These are phyloP conservation scores for Daldinia loculata DNA, from an alignment of 495 filamentous ascomycete genomes.

Conservation along the genomic window DNA sequence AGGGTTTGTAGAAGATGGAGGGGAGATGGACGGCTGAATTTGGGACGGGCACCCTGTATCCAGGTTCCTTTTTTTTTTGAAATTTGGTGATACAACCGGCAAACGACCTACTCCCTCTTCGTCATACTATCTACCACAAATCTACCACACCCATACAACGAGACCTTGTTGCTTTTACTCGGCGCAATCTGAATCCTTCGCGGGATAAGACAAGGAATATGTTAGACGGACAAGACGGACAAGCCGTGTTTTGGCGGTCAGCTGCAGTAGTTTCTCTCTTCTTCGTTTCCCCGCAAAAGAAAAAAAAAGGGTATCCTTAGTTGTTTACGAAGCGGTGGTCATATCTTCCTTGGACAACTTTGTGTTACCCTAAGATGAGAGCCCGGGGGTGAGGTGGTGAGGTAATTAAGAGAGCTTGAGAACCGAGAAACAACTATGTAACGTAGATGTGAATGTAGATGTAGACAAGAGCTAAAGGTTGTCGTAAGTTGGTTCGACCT, in stretches of 20 bases:
- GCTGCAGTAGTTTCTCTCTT: slow-evolving; percentile 29
- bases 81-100: slow-evolving; percentile 44
- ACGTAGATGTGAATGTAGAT: background rate
- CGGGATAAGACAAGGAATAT: slow-evolving; percentile 14
- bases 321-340: slow-evolving; percentile 8
- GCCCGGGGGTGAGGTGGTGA: slow-evolving; percentile 7
- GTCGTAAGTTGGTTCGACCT: background rate
- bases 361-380: slow-evolving; percentile 16
- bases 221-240: background rate
- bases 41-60: slow-evolving; percentile 36
- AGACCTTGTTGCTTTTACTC: slow-evolving; percentile 17
- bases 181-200: slow-evolving; percentile 42
- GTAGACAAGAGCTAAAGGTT: background rate
- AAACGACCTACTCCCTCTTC: slow-evolving; percentile 34
- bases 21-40: slow-evolving; percentile 45
- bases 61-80: slow-evolving; percentile 37
- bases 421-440: background rate
- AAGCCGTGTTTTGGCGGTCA: slow-evolving; percentile 27
- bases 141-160: slow-evolving; percentile 36
- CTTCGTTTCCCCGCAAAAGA: slow-evolving; percentile 24
- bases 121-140: slow-evolving; percentile 27
- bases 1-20: slow-evolving; percentile 38
- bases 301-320: slow-evolving; percentile 22
- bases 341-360: slow-evolving; percentile 7
- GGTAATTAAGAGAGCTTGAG: slow-evolving; percentile 22